Evolutionary conservation across 192 early-diverging fungal species (phyloP).

Genomic region (Cetraspora pellucida): DNA sequence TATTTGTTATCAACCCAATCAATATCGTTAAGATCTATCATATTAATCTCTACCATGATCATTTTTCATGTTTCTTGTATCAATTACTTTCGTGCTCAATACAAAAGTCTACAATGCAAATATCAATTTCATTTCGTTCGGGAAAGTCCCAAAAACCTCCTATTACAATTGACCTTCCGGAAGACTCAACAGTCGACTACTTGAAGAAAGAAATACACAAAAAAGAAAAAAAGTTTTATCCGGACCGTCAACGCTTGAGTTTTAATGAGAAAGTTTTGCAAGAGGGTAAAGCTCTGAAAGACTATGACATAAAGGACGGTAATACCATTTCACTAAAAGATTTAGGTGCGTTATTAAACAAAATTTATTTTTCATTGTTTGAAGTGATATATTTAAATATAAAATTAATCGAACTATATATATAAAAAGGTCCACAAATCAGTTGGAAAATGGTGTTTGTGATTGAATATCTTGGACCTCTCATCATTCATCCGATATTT

Average conservation of each 20-base stretch:
- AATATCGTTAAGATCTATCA: no score
- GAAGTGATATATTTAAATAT: no score
- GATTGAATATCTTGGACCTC: slow-evolving; percentile 90
- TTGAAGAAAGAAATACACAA: slow-evolving; percentile 69
- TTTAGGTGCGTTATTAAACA: slow-evolving; percentile 45
- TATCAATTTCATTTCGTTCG: slow-evolving; percentile 51
- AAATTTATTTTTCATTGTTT: not conserved
- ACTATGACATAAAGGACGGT: slow-evolving; percentile 66
- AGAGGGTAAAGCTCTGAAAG: slow-evolving; percentile 53
- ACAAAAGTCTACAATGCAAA: slow-evolving; percentile 45
- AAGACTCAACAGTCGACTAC: slow-evolving; percentile 65
- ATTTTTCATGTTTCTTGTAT: no score
- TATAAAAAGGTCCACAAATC: slow-evolving; percentile 74
- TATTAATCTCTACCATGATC: no score
- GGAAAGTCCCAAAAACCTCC: slow-evolving; percentile 52
- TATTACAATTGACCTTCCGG: slow-evolving; percentile 62
- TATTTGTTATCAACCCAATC: no score
- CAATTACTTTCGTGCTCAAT: not conserved
- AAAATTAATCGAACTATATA: not conserved
- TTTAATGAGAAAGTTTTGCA: slow-evolving; percentile 63
- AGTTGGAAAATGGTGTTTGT: slow-evolving; percentile 93
- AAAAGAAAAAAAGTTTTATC: slow-evolving; percentile 64
- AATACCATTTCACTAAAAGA: slow-evolving; percentile 71
- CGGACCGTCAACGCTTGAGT: slow-evolving; percentile 82
- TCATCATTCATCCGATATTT: slow-evolving; percentile 83